Evolutionary conservation across 495 filamentous ascomycete species (phyloP), one percentile per base, ranked within the genome.

Genomic region (Aspergillus bridgeri): DNA sequence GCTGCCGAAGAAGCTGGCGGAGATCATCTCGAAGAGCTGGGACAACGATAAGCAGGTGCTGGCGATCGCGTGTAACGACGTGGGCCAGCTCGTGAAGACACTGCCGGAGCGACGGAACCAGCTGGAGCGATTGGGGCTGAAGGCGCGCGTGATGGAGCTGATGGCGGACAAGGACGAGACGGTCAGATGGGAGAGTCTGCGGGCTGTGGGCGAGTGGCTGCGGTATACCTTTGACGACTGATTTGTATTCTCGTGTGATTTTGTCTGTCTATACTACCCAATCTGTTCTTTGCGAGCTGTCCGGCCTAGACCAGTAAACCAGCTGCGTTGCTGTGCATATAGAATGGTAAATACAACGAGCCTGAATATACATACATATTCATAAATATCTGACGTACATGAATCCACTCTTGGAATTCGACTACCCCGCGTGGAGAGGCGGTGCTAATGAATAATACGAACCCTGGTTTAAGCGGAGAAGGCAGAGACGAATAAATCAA

Each of bases 31-130:
- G 25, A 92, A 95, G 77, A 70, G 66, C 48, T 97, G 92, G 92
- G 89, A 92, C 15, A 88, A 85, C 56, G 95, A 98, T 71, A 97
- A 96, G 78, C 89, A 94, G 64, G 93, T 98, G 20, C 80, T 98
- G 59, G 94, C 95, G 0, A 94, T 98, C 69, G 95, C 88, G 20
- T 97, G 92, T 73, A 97, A 97, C 66, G 94, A 98, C 70, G 81
- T 98, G 19, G 92, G 91, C 15, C 87, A 78, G 56, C 75, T 98
- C 53, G 93, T 98, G 22, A 91, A 89, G 65, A 92, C 95, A 73
- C 86, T 92, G 49, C 91, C 94, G 5, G 93, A 96, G 74, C 89
- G 87, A 71, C 79, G 92, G 60, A 72, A 73, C 27, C 86, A 89
- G 71, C 78, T 97, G 64, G 94, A 98, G 80, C 91, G 87, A 69